A percentile compares a stretch with the other conserved stretches of the same genome.
phyloP scores from a whole-genome alignment of 202 grass and related monocot genomes.

The Tripidium arundinaceum region DNA sequence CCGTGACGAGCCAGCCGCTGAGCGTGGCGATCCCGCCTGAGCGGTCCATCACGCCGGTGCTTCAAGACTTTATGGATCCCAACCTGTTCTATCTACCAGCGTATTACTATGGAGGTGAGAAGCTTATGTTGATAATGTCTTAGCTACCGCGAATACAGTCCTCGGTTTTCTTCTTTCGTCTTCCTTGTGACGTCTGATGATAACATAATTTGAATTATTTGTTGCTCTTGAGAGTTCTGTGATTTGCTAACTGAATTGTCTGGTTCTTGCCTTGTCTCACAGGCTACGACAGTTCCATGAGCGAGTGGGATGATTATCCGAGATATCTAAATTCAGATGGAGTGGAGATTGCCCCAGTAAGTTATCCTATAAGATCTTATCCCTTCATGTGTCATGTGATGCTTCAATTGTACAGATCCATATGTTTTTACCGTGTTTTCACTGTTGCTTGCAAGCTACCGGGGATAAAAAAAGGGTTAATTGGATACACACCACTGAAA shows the following conservation, averaged over 20 bases:
- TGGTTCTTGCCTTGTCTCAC: background rate
- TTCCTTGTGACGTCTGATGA: background rate
- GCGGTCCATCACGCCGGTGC: constrained; percentile 49
- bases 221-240: background rate
- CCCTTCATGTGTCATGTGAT: too few species aligned
- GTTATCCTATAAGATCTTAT: constrained; percentile 4
- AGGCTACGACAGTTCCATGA: constrained; percentile 56
- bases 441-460: too few species aligned
- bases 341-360: constrained; percentile 57
- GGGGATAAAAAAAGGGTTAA: too few species aligned
- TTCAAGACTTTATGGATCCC: constrained; percentile 61
- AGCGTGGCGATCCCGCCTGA: constrained; percentile 43
- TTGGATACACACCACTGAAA: too few species aligned
- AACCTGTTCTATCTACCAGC: constrained; percentile 52
- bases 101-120: constrained; percentile 59
- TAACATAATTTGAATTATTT: background rate
- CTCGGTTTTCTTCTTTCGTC: background rate
- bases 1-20: constrained; percentile 36
- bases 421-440: too few species aligned
- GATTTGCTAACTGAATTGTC: constrained; percentile 2
- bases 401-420: too few species aligned
- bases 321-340: constrained; percentile 63
- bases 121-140: background rate
- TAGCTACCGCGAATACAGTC: background rate
- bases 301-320: constrained; percentile 63